A percentile compares a stretch with the other conserved stretches of the same genome.
Evolutionary conservation across 2,329 filamentous ascomycete genomes (phyloP).

Genomic region (Xylaria arbuscula): DNA sequence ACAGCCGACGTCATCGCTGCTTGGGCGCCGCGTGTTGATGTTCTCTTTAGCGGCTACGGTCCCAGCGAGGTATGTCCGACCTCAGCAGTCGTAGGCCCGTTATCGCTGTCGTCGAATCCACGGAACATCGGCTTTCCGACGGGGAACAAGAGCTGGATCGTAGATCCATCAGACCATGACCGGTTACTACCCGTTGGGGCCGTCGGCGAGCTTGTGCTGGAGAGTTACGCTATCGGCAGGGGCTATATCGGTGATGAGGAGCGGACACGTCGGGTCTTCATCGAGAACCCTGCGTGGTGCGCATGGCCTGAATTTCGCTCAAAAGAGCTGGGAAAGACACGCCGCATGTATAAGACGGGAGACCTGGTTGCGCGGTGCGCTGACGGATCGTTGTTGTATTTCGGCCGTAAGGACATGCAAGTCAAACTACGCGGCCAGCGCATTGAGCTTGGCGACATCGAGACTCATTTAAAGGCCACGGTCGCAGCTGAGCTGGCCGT

Average conservation of each 20-base stretch:
- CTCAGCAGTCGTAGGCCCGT: slow-evolving; percentile 20
- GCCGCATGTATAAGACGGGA: slow-evolving; percentile 27
- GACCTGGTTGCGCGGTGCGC: slow-evolving; percentile 20
- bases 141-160: slow-evolving; percentile 21
- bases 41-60: slow-evolving; percentile 23
- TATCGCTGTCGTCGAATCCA: slow-evolving; percentile 1
- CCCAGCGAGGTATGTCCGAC: slow-evolving; percentile 26
- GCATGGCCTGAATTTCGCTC: slow-evolving; percentile 15
- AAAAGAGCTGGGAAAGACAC: not conserved
- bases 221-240: slow-evolving; percentile 20
- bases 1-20: slow-evolving; percentile 18
- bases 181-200: slow-evolving; percentile 21
- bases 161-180: slow-evolving; percentile 24
- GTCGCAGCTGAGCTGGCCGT: slow-evolving; percentile 22
- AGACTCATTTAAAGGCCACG: slow-evolving; percentile 18
- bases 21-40: slow-evolving; percentile 22
- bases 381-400: slow-evolving; percentile 17
- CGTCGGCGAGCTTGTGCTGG: slow-evolving; percentile 21
- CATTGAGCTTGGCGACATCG: slow-evolving; percentile 25
- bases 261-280: slow-evolving; percentile 17
- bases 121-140: slow-evolving; percentile 16
- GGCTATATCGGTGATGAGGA: slow-evolving; percentile 29
- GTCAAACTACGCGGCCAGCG: slow-evolving; percentile 26
- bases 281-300: slow-evolving; percentile 20
- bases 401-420: slow-evolving; percentile 29